Evolutionary conservation across 1,284 basidiomycete genomes (phyloP).

Genomic region (Flammula alnicola): DNA sequence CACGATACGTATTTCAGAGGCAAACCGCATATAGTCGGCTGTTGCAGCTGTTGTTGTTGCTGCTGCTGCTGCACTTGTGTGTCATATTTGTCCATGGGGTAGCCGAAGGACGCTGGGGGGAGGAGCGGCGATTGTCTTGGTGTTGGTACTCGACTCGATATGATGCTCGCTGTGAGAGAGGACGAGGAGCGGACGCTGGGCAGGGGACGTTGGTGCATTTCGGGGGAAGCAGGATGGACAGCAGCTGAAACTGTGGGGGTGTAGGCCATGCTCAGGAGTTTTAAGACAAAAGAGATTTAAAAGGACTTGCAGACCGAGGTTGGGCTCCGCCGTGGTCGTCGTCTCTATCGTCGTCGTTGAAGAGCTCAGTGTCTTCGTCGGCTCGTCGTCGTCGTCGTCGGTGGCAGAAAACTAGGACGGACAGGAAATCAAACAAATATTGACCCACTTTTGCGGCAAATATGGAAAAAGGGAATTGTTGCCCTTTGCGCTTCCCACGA

Average conservation of each 20-base stretch:
- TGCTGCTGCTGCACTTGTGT: conserved; percentile 18
- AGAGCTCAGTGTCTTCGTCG: conserved; percentile 1
- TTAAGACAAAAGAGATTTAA: neutral
- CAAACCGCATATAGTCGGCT: conserved; percentile 53
- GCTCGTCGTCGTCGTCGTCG: conserved; percentile 13
- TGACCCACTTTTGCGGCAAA: conserved; percentile 9
- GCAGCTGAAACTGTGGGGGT: conserved; percentile 5
- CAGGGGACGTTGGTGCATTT: conserved; percentile 44
- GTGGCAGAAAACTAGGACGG: conserved; percentile 4
- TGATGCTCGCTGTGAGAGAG: conserved; percentile 22
- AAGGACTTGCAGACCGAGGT: conserved; percentile 1
- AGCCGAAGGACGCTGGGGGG: conserved; percentile 39
- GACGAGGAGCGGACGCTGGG: conserved; percentile 41
- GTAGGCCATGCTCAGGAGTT: neutral
- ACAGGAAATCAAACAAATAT: conserved; percentile 14
- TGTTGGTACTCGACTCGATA: conserved; percentile 35
- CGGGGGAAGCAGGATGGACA: conserved; percentile 16
- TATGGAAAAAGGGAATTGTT: conserved; percentile 14
- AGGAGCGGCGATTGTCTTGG: conserved; percentile 45
- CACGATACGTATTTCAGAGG: conserved; percentile 68
- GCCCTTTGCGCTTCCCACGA: conserved; percentile 11
- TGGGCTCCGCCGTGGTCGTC: conserved; percentile 2
- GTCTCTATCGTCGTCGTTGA: conserved; percentile 6
- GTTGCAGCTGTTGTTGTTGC: conserved; percentile 20
- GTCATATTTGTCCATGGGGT: conserved; percentile 33